phyloP scores from a whole-genome alignment of 2,329 filamentous ascomycete species.

The Tolypocladium tundrense region DNA sequence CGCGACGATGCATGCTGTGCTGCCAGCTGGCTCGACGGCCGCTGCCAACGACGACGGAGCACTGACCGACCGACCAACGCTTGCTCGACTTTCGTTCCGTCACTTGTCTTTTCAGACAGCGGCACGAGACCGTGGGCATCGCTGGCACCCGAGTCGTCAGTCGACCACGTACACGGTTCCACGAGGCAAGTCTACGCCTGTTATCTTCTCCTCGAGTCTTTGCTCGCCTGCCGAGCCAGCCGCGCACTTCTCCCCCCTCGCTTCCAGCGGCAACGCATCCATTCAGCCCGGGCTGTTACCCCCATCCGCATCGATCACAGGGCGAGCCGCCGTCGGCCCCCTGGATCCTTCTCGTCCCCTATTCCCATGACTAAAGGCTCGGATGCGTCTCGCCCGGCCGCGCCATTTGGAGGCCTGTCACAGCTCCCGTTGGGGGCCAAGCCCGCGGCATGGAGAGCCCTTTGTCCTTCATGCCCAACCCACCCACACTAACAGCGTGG shows the following conservation, averaged over 20 bases:
- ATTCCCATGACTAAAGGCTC: neutral
- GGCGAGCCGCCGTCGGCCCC: neutral
- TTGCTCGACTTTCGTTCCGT: neutral
- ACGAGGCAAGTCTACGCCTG: neutral
- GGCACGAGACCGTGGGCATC: neutral
- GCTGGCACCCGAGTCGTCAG: neutral
- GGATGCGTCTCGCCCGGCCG: neutral
- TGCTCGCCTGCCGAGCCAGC: neutral
- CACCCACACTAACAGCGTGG: neutral
- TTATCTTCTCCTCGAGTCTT: neutral
- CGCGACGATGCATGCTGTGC: neutral
- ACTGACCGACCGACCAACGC: neutral
- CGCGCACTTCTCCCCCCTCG: neutral
- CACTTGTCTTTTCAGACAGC: neutral
- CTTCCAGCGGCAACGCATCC: neutral
- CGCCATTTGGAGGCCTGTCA: neutral
- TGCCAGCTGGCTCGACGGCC: neutral
- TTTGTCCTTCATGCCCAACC: neutral
- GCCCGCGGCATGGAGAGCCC: neutral
- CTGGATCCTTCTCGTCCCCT: neutral
- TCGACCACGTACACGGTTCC: neutral
- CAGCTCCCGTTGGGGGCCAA: too few relatives aligned
- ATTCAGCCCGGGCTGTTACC: neutral
- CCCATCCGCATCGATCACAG: neutral
- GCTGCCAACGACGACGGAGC: too few relatives aligned